These are phyloP conservation scores for Pseudognaphalium luteoalbum DNA, from an alignment of 129 eudicot genomes.

Conservation along the genomic window DNA sequence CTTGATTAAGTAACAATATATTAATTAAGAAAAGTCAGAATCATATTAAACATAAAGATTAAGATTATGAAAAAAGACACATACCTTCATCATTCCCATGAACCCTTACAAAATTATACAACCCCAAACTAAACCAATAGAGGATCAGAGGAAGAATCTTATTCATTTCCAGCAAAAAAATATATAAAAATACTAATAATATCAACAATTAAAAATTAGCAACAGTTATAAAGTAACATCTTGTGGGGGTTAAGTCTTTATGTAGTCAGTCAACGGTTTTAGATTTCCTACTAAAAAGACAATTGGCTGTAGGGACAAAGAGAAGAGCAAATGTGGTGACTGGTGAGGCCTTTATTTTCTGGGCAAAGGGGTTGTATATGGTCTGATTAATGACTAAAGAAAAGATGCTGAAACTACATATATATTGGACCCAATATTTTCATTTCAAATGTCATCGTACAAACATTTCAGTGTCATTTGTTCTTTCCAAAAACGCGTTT, in stretches of 20 bases:
- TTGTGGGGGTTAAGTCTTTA: slow-evolving; percentile 11
- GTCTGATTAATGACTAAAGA: neutral
- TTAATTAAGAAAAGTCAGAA: neutral
- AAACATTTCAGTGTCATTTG: too few species aligned
- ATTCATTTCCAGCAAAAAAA: slow-evolving; percentile 33
- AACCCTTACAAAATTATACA: slow-evolving; percentile 27
- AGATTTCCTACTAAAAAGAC: slow-evolving; percentile 21
- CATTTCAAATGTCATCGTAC: too few species aligned
- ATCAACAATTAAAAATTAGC: neutral
- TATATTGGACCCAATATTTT: too few species aligned
- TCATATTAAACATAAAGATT: slow-evolving; percentile 12
- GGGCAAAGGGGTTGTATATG: neutral
- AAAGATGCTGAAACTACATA: neutral
- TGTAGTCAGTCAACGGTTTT: slow-evolving; percentile 29
- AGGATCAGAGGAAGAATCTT: slow-evolving; percentile 33
- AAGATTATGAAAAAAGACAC: slow-evolving; percentile 16
- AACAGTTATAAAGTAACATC: neutral
- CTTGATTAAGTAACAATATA: neutral
- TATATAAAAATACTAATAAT: neutral
- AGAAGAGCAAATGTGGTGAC: neutral
- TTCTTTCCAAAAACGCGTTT: too few species aligned
- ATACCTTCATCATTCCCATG: slow-evolving; percentile 54
- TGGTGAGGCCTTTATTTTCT: neutral
- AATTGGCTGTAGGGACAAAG: slow-evolving; percentile 24
- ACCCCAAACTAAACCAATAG: slow-evolving; percentile 43